Conservation (phyloP, 208 protist species). For the Herpetomonas samuelpessoai region DNA sequence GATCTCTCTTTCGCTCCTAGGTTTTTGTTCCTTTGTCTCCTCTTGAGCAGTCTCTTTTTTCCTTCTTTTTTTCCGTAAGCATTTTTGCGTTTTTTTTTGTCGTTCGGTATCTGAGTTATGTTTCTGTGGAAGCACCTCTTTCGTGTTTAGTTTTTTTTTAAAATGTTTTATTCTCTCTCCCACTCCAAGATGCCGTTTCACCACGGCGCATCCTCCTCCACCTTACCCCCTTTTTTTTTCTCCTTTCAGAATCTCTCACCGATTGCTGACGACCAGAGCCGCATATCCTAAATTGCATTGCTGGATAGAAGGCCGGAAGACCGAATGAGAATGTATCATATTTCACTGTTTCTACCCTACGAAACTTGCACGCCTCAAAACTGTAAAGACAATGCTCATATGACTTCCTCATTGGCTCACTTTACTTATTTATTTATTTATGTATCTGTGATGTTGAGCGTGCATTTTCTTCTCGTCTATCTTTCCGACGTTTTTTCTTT, state of each 20-base stretch:
- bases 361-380: too few species aligned
- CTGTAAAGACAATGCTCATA: too few species aligned
- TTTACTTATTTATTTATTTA: constrained; percentile 12
- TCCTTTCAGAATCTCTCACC: constrained; percentile 11
- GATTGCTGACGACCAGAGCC: background rate
- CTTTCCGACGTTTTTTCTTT: constrained; percentile 12
- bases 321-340: too few species aligned
- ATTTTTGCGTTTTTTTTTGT: constrained; percentile 1
- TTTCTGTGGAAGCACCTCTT: background rate
- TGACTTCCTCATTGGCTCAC: background rate
- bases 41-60: too few species aligned
- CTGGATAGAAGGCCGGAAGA: too few species aligned
- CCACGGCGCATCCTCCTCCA: background rate
- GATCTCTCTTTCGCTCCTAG: too few species aligned
- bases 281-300: too few species aligned
- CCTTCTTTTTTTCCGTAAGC: too few species aligned
- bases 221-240: constrained; percentile 10
- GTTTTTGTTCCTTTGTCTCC: too few species aligned
- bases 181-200: background rate
- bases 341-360: too few species aligned
- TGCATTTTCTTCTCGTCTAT: constrained; percentile 1
- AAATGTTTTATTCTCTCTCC: background rate
- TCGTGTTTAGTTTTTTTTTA: background rate
- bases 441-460: background rate
- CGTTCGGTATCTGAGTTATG: background rate